Evolutionary conservation across 2,329 filamentous ascomycete genomes (phyloP), one percentile per base, ranked within the genome.

Genomic region (Exophiala calicioides): DNA sequence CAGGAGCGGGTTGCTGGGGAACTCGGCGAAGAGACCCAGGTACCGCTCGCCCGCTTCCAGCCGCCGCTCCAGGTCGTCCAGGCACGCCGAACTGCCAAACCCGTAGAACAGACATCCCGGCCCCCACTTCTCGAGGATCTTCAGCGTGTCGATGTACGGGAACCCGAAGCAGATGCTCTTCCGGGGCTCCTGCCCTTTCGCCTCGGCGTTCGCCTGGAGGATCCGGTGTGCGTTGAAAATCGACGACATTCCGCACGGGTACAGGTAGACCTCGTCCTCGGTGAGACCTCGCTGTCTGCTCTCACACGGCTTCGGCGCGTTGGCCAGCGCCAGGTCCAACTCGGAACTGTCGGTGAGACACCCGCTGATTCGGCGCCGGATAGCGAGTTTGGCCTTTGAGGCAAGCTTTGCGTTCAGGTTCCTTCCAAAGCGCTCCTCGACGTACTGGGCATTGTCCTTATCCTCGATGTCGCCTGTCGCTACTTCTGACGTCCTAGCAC

Each of bases 81-180:
- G 71, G 48, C 97, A 90, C 36, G 79, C 78, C 2, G 81, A 71
- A 2, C 85, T 87, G 1, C 86, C 88, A 59, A 85, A 80, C 3
- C 91, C 91, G 66, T 95, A 96, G 64, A 97, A 97, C 2, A 85
- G 66, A 50, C 85, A 90, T 1, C 91, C 91, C 0, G 90, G 86
- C 0, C 91, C 93, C 66, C 94, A 97, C 66, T 97, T 98, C 65
- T 97, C 77, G 4, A 97, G 73, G 38, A 96, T 88, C 66, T 98
- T 98, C 44, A 97, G 77, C 0, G 93, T 96, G 67, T 98, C 93
- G 41, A 96, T 88, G 60, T 98, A 98, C 0, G 93, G 90, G 59
- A 98, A 98, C n/a, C 93, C 93, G 62, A 89, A 96, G 61, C 86
- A 90, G 62, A 98, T 82, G 65, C 89, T 94, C 67, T 88, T 86